A percentile compares a stretch with the other conserved stretches of the same genome.
These are phyloP conservation scores for Neofusicoccum sp. DNA, from an alignment of 2,329 filamentous ascomycete genomes.

Conservation along the genomic window DNA sequence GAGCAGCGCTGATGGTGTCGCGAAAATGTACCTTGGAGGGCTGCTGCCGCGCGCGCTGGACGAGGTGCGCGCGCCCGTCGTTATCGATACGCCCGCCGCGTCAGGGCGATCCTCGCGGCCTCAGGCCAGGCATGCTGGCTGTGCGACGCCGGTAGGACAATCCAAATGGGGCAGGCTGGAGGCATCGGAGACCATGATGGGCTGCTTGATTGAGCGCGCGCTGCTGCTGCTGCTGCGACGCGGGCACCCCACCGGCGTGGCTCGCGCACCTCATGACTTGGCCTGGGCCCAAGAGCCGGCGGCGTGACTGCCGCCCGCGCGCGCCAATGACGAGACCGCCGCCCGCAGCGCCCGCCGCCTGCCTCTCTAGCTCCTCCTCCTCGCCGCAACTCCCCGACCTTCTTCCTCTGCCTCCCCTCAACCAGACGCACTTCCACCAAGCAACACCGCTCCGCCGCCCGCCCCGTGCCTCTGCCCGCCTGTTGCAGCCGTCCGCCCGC, in stretches of 20 bases:
- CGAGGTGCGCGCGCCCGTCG: constrained; percentile 3
- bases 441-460: neutral
- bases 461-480: neutral
- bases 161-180: neutral
- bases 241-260: neutral
- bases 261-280: constrained; percentile 20
- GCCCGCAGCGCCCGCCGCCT: neutral
- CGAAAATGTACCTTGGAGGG: constrained; percentile 16
- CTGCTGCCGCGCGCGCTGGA: neutral
- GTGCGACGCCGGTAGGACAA: neutral
- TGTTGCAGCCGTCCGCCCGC: neutral
- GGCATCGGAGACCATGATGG: too few relatives aligned
- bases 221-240: neutral
- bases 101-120: neutral
- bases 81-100: constrained; percentile 9
- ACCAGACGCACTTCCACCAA: neutral
- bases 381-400: neutral
- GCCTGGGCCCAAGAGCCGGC: neutral
- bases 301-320: constrained; percentile 18
- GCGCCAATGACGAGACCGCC: constrained; percentile 6
- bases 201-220: neutral
- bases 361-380: neutral
- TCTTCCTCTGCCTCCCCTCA: neutral
- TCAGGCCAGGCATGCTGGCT: neutral
- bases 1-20: neutral